Conservation (phyloP, 176 grass and related monocot species). For the Carex kokanica region DNA sequence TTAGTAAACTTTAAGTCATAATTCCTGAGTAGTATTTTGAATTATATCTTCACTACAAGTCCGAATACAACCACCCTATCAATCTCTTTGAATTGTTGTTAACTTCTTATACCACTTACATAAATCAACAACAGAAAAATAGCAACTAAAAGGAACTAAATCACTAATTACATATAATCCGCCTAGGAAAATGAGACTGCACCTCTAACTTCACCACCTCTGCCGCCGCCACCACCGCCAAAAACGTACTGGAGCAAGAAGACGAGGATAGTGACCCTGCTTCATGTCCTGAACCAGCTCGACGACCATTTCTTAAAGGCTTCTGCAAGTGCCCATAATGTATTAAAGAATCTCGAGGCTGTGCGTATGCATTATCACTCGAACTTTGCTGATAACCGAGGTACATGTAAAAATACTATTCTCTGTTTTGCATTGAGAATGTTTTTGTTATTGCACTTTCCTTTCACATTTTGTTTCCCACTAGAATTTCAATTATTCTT, state of each 20-base stretch:
- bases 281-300: constrained; percentile 54
- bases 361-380: constrained; percentile 93
- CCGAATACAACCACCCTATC: background rate
- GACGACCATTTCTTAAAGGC: constrained; percentile 74
- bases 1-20: too few relatives aligned
- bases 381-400: constrained; percentile 74
- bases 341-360: constrained; percentile 86
- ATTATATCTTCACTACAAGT: background rate
- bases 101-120: background rate
- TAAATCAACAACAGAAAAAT: background rate
- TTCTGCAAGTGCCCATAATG: constrained; percentile 65
- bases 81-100: background rate
- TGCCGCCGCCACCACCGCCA: constrained; percentile 7
- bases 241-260: constrained; percentile 47
- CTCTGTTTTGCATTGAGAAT: background rate
- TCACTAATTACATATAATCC: background rate
- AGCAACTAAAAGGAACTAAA: background rate
- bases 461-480: background rate
- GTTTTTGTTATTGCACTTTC: background rate
- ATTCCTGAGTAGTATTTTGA: background rate
- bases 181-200: constrained; percentile 24
- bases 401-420: constrained; percentile 27
- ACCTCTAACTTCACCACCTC: background rate
- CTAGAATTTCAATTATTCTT: background rate
- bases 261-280: constrained; percentile 33